These are phyloP conservation scores for Cinnamomum micranthum DNA, from an alignment of 164 flowering plant genomes.

Conservation along the genomic window DNA sequence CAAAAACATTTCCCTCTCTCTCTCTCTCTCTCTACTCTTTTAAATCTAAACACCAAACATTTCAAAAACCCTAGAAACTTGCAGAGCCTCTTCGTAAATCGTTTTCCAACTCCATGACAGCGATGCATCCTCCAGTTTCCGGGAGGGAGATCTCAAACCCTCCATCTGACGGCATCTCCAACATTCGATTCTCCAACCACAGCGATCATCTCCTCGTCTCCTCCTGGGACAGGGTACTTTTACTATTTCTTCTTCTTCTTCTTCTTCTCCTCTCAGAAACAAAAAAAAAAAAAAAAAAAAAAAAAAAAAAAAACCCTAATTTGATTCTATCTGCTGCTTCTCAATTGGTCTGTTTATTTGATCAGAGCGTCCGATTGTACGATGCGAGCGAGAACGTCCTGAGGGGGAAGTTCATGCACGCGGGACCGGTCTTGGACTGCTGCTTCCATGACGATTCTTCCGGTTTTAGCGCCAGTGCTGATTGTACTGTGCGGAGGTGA, in stretches of 20 bases:
- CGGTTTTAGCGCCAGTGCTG: conserved; percentile 80
- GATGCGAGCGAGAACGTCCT: conserved; percentile 77
- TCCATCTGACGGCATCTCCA: conserved; percentile 91
- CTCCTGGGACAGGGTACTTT: conserved; percentile 88
- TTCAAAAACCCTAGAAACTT: too few relatives aligned
- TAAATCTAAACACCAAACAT: too few relatives aligned
- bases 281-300: not conserved
- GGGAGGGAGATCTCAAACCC: conserved; percentile 84
- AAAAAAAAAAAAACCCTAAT: not conserved
- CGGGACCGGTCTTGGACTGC: conserved; percentile 85
- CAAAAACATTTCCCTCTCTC: conserved; percentile 7
- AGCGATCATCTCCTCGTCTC: conserved; percentile 95
- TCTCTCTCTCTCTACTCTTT: conserved; percentile 1
- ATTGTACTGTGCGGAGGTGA: conserved; percentile 88
- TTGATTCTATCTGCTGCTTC: not conserved
- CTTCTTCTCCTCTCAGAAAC: not conserved
- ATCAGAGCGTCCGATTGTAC: conserved; percentile 76
- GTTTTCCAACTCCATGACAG: conserved; percentile 30
- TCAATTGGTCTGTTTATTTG: not conserved
- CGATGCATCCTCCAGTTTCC: conserved; percentile 40
- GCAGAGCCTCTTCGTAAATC: not conserved
- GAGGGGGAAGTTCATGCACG: conserved; percentile 91
- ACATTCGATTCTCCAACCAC: conserved; percentile 91
- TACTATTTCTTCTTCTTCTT: not conserved
- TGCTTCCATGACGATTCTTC: conserved; percentile 98